Base-by-base conservation (phyloP, 2,329 filamentous ascomycete genomes). In the Cercospora janseana region DNA sequence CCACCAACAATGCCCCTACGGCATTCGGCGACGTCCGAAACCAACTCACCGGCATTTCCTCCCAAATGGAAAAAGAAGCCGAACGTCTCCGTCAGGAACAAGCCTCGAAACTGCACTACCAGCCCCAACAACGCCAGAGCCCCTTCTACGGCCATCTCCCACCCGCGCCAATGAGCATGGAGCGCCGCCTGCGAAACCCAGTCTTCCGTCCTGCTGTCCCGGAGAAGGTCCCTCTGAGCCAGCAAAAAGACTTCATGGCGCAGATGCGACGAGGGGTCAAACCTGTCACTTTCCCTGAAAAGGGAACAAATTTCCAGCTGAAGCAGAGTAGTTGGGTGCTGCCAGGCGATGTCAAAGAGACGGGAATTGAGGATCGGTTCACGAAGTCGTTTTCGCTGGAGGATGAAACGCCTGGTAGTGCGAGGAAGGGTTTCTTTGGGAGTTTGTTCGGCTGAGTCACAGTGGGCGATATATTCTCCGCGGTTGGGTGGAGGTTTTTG, bases 141-240 rank as follows among this genome's bases (percentile, higher is more conserved):
- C 80, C 83, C 1, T 89, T 90, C 63, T 85, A 82, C 75, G 86
- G 82, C 69, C 82, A 79, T 51, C 77, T 89, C 2, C 87, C 87
- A 3, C 76, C 83, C 0, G 83, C 85, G 1, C 86, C 87, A 10
- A 79, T 77, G 10, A 79, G 77, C n/a, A 83, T 84, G 16, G 82
- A 83, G 2, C 79, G 82, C 31, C 75, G 76, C 34, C 67, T 82
- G 5, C 75, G 80, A 24, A 87, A 86, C 52, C 83, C 83, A 1
- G 45, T 52, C 7, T 37, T 52, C 8, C n/a, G 44, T 8, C 51
- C 54, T 8, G 42, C 45, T 7, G 54, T 56, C 12, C 47, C 54
- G 8, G 41, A 43, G 63, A 60, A 78, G 66, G 59, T 75, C 63
- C 31, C 74, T 54, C 24, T 72, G 68, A 63, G 74, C 66, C 62